Conservation (phyloP, 2,329 filamentous ascomycete genomes). For the Cladosporium sp. region DNA sequence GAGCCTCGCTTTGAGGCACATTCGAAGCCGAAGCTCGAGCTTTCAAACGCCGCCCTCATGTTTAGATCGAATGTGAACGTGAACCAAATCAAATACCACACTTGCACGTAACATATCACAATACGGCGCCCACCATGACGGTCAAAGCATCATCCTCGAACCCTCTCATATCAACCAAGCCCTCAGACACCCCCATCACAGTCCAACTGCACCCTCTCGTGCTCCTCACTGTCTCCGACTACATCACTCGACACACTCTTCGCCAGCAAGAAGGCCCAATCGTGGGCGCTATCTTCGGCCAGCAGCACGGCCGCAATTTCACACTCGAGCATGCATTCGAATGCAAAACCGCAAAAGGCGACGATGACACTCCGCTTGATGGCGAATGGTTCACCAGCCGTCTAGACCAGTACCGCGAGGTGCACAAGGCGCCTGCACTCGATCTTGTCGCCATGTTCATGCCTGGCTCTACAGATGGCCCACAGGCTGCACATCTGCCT, state of each 20-base stretch:
- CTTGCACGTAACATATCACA: too few species aligned
- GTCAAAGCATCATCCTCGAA: conserved; percentile 30
- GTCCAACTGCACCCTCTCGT: conserved; percentile 88
- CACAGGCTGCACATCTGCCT: conserved; percentile 60
- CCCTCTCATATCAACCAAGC: conserved; percentile 40
- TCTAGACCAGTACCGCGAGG: conserved; percentile 82
- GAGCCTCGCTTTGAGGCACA: too few species aligned
- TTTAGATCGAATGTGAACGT: too few species aligned
- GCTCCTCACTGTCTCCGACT: conserved; percentile 93
- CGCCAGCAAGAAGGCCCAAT: conserved; percentile 71
- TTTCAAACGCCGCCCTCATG: too few species aligned
- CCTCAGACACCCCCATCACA: conserved; percentile 68
- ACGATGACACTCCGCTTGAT: conserved; percentile 59
- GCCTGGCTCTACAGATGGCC: conserved; percentile 66
- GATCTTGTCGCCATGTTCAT: conserved; percentile 66
- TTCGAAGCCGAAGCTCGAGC: too few species aligned
- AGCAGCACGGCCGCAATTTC: conserved; percentile 84
- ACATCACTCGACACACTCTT: conserved; percentile 85
- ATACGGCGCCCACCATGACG: conserved; percentile 30
- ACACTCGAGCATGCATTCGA: conserved; percentile 94
- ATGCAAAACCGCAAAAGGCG: conserved; percentile 52
- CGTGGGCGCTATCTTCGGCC: conserved; percentile 81
- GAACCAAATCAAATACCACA: too few species aligned
- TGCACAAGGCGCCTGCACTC: conserved; percentile 77
- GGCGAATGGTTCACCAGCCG: conserved; percentile 69